Evolutionary conservation across 2,329 filamentous ascomycete genomes (phyloP), one percentile per base, ranked within the genome.

Genomic region (Periconia digitata): DNA sequence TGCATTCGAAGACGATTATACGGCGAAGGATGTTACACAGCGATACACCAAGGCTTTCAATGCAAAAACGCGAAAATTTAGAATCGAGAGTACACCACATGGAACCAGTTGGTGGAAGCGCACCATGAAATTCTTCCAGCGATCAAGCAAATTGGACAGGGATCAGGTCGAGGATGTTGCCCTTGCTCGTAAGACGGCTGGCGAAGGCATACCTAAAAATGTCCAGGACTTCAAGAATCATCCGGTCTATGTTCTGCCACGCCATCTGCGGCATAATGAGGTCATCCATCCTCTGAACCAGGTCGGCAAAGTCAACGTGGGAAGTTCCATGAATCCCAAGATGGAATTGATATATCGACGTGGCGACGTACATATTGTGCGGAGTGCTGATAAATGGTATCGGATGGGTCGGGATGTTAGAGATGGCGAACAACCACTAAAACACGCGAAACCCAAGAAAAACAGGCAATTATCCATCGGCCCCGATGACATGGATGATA

Each of bases 371-470:
- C 85, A 89, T 44, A 63, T 84, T 5, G 90, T 90, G 1, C 83
- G 85, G 53, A 95, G 85, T 53, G 85, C 84, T 3, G 90, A 95
- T 57, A 90, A 88, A 54, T 99, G 94, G 95, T 96, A 94, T 69
- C 85, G 92, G 2, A 73, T 92, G 50, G 94, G 94, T 0, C 81
- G 90, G 21, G 86, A 91, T 54, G 83, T 99, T 7, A 89, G 84
- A 38, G 56, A 58, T 13, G 84, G 87, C 13, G 89, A 96, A 67
- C 86, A 94, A 47, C 90, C 94, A 0, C 79, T 89, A 13, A 97
- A 96, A 66, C 86, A 86, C 65, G 70, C 76, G 27, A 71, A 38
- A 69, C 68, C 60, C 24, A 73, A 66, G 45, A 70, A 64, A 49
- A 53, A 50, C 2, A 49, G 58, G 40, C 55, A 55, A 8, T 42